Evolutionary conservation across 2,329 filamentous ascomycete species (phyloP), one percentile per base, ranked within the genome.

Genomic region (Daldinia sp.): DNA sequence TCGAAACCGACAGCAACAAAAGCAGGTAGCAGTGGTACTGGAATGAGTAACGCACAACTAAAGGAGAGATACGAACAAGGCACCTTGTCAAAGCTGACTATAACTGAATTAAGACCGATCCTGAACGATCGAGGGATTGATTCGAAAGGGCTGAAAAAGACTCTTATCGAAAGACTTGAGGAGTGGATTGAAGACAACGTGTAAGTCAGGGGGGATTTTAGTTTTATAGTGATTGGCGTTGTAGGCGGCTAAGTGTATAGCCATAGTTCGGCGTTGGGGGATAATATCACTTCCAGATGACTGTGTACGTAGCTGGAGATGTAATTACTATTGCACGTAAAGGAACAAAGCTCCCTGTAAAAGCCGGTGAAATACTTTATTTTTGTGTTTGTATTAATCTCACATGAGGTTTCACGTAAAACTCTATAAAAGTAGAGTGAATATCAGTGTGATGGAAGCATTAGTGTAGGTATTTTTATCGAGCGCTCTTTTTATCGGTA

Each of bases 121-220:
- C 78, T 88, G 39, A 79, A 76, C 0, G 80, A 79, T 30, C 84
- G 83, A 64, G 85, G 84, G 0, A 72, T 88, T 41, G 84, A 83
- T 35, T 81, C 82, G 0, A 76, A 81, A 6, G 87, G 87, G 0
- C 81, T 82, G 73, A 89, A 89, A 78, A 81, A 82, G 1, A 85
- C 87, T 1, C 74, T 89, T 54, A 73, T 88, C 4, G 87, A 89
- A 69, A 82, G 84, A 67, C 75, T 89, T 39, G 87, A 88, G 76
- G 79, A 86, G 65, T 89, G 86, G 86, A 78, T 85, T 10, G 87
- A 88, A 61, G 80, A 82, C 50, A 85, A 85, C 48, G 59, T 69
- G 57, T 73, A 61, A 63, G 55, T 58, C 9, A 50, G 33, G 30
- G 41, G 41, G 18, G n/a, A n/a, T 6, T 33, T 30, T 26, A 51